Percentiles rank a stretch among this genome's conserved stretches.
Evolutionary conservation across 345 rosid species (phyloP).

Genomic region (Leavenworthia alabamica): DNA sequence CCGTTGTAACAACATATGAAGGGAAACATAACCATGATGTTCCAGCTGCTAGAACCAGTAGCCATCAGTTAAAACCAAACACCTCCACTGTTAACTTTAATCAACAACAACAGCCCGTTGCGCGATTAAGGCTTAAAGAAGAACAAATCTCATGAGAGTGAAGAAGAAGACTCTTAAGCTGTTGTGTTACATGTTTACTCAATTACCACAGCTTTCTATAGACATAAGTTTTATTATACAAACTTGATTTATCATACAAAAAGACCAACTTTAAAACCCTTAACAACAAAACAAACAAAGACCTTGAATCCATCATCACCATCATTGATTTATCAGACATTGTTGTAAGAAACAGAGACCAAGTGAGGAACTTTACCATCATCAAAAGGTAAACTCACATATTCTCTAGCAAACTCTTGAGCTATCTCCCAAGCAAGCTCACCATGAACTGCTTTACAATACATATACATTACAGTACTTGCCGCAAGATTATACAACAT

Average conservation of each 20-base stretch:
- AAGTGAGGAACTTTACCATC: constrained; percentile 65
- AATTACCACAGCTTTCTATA: constrained; percentile 6
- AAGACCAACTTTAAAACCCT: neutral
- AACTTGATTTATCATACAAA: constrained; percentile 20
- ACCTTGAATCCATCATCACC: neutral
- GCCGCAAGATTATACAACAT: constrained; percentile 45
- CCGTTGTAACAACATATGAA: constrained; percentile 86
- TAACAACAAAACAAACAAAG: neutral
- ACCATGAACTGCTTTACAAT: constrained; percentile 59
- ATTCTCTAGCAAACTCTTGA: constrained; percentile 52
- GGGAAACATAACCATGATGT: constrained; percentile 88
- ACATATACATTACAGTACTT: constrained; percentile 51
- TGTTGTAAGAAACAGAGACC: constrained; percentile 37
- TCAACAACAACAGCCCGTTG: constrained; percentile 50
- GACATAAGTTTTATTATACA: constrained; percentile 1
- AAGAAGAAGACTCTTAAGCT: neutral
- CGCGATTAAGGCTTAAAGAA: constrained; percentile 55
- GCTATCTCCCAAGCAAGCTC: constrained; percentile 73
- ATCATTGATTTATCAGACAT: neutral
- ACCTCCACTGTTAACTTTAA: constrained; percentile 16
- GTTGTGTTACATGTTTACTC: constrained; percentile 12
- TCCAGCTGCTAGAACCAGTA: constrained; percentile 52
- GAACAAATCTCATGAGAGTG: constrained; percentile 42
- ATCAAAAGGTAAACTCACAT: constrained; percentile 69
- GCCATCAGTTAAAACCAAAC: constrained; percentile 44